A percentile compares a stretch with the other conserved stretches of the same genome.
These are phyloP conservation scores for Incumbomyces lentus DNA, from an alignment of 2,329 filamentous ascomycete genomes.

Conservation along the genomic window DNA sequence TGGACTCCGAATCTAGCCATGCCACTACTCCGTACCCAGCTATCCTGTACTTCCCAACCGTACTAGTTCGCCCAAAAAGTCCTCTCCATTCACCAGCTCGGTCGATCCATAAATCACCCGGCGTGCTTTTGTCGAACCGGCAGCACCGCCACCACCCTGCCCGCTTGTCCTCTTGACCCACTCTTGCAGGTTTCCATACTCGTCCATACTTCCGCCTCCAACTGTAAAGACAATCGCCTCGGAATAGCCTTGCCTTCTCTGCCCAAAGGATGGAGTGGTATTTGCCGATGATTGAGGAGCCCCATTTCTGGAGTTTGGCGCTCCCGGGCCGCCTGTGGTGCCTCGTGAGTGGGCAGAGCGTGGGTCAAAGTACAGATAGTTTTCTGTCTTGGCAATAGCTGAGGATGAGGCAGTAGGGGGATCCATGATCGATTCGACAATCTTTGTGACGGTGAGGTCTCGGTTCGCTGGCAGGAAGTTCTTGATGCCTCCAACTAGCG, in stretches of 20 bases:
- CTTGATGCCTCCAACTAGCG: slow-evolving; percentile 88
- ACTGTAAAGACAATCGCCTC: slow-evolving; percentile 92
- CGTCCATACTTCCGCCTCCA: slow-evolving; percentile 95
- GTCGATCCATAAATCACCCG: slow-evolving; percentile 93
- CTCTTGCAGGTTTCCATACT: slow-evolving; percentile 94
- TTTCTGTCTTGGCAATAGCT: slow-evolving; percentile 90
- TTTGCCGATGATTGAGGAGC: slow-evolving; percentile 43
- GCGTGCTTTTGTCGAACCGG: slow-evolving; percentile 46
- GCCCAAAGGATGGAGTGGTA: slow-evolving; percentile 76
- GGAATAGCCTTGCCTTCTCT: slow-evolving; percentile 76
- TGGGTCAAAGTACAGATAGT: slow-evolving; percentile 95
- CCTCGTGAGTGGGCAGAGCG: slow-evolving; percentile 85
- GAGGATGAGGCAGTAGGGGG: slow-evolving; percentile 79
- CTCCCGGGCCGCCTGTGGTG: slow-evolving; percentile 59
- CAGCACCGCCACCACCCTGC: slow-evolving; percentile 38
- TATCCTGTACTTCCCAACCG: slow-evolving; percentile 46
- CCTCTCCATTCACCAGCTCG: slow-evolving; percentile 54
- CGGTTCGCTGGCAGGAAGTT: slow-evolving; percentile 95
- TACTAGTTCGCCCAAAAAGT: slow-evolving; percentile 48
- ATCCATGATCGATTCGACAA: slow-evolving; percentile 97
- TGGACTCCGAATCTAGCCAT: too few species aligned
- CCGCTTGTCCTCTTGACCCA: slow-evolving; percentile 71
- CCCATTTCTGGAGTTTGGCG: slow-evolving; percentile 28
- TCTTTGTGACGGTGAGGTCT: slow-evolving; percentile 93
- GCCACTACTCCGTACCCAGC: background rate